Conservation (phyloP, 2,329 filamentous ascomycete genomes). For the Seiridium unicorne region DNA sequence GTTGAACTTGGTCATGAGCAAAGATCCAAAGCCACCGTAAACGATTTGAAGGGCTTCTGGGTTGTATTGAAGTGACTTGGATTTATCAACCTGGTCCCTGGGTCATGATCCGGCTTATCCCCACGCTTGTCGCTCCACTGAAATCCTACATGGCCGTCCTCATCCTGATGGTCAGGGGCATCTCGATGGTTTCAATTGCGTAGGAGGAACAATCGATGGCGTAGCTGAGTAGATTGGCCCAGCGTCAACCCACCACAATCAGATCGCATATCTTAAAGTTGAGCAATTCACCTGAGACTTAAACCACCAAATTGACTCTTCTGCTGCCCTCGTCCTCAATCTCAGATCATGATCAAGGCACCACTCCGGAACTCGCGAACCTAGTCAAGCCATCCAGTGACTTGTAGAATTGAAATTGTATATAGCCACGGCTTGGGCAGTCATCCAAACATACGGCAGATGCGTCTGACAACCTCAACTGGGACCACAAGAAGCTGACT, state of each 20-base stretch:
- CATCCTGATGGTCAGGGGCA: neutral
- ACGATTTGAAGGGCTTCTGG: neutral
- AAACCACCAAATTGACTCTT: too few species aligned
- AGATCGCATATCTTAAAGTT: too few species aligned
- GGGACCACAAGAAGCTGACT: too few species aligned
- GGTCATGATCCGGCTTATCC: neutral
- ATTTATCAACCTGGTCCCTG: neutral
- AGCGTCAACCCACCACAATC: too few species aligned
- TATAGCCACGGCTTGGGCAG: too few species aligned
- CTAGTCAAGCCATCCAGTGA: neutral
- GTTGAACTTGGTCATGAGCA: too few species aligned
- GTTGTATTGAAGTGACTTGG: too few species aligned
- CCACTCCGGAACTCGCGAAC: neutral
- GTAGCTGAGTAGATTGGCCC: too few species aligned
- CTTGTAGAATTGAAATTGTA: neutral
- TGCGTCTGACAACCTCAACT: neutral
- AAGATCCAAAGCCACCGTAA: neutral
- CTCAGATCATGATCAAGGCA: neutral
- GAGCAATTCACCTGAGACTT: too few species aligned
- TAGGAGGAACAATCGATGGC: neutral
- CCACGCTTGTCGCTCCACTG: slow-evolving; percentile 1
- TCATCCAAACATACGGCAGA: too few species aligned
- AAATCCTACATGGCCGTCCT: neutral
- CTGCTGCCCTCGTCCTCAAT: too few species aligned
- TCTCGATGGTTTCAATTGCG: neutral